These are phyloP conservation scores for Tylopilus rubrobrunneus DNA, from an alignment of 768 basidiomycete species.

Conservation along the genomic window DNA sequence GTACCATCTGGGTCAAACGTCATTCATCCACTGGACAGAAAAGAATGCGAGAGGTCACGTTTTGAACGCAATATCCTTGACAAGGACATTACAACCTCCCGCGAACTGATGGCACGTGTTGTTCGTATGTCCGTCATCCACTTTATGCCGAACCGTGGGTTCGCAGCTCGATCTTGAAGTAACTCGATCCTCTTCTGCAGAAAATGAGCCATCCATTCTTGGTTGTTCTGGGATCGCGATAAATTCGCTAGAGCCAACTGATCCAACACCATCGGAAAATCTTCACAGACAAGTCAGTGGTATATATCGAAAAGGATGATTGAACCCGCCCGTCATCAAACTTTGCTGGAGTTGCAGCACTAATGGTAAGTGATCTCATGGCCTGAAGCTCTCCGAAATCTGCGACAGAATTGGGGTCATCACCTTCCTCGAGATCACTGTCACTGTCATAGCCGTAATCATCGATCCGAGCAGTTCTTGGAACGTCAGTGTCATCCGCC, in stretches of 20 bases:
- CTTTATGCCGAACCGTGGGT: background rate
- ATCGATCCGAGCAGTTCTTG: background rate
- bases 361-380: background rate
- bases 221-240: background rate
- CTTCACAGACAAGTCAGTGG: background rate
- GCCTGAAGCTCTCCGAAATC: background rate
- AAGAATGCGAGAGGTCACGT: slow-evolving; percentile 13
- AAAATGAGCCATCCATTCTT: background rate
- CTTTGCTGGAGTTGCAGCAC: background rate
- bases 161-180: background rate
- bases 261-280: background rate
- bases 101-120: background rate
- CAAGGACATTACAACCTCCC: slow-evolving; percentile 20
- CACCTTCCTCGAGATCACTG: background rate
- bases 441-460: background rate
- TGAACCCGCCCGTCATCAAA: background rate
- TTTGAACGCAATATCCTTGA: slow-evolving; percentile 27
- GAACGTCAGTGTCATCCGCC: slow-evolving; percentile 8
- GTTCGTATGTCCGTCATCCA: background rate
- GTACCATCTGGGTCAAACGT: slow-evolving; percentile 29
- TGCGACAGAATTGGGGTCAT: background rate
- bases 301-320: background rate
- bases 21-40: background rate
- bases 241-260: background rate
- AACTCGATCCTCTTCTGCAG: background rate